Base-by-base conservation (phyloP, 352 stramenopile species). In the Globisporangium echinulatum region DNA sequence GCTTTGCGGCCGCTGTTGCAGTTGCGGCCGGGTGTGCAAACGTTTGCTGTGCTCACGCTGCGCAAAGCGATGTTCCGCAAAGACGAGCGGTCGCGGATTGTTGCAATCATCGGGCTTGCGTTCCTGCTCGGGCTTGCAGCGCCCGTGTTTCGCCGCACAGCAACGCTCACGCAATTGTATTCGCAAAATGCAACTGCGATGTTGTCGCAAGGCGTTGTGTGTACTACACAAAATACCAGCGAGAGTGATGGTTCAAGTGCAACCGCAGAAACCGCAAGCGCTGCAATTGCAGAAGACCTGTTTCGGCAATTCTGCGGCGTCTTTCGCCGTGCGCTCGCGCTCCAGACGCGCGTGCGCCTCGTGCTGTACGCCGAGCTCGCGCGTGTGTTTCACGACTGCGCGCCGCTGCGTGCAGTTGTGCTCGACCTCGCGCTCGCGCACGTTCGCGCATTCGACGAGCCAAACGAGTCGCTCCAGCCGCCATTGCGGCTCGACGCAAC, bases 51-150 rank as follows among this genome's bases (percentile, higher is more conserved):
- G 43, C 52, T 85, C 47, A 81, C 74, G 49, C 63, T 87, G 33
- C 73, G 77, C 17, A 87, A 87, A 54, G 72, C 74, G 3, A 82
- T 87, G 75, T 84, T 85, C 59, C 71, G 74, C 0, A 82, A 82
- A 58, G 77, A 85, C 49, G 68, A 74, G 65, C 47, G 56, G 33
- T 80, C 70, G 13, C 62, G 77, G 14, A 81, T 76, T 52, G 77
- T 85, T 33, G 75, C 60, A 5, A 82, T 87, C 43, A 60, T 70
- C 42, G 77, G 77, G 3, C 73, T 87, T 10, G 63, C 63, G 36
- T 66, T 74, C 19, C 51, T 84, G 15, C 48, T 84, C 4, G 70
- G 73, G 19, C 68, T 79, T 2, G 79, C 73, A 2, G 70, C 71
- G 1, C 53, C 68, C 25, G 66, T 79, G 15, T 78, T 84, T 56